Conservation (phyloP, 23 red algal species). For the Chondrus crispus region DNA sequence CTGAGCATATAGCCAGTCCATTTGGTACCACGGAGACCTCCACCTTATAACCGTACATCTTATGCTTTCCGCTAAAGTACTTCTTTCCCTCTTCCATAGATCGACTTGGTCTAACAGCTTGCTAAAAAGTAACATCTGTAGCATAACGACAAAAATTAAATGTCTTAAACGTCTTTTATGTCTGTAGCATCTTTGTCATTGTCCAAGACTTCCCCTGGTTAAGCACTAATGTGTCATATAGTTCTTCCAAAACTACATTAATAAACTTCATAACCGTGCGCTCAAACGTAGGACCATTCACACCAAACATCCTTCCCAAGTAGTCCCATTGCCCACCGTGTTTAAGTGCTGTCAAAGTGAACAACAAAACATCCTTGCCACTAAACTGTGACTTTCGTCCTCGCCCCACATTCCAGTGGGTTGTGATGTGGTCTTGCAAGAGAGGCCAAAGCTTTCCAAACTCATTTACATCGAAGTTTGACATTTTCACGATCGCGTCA, state of each 20-base stretch:
- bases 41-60: neutral
- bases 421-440: neutral
- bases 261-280: neutral
- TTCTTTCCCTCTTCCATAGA: neutral
- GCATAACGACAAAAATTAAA: neutral
- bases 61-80: neutral
- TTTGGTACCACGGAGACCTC: conserved; percentile 11
- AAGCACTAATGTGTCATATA: neutral
- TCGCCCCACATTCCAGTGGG: neutral
- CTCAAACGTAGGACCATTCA: neutral
- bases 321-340: neutral
- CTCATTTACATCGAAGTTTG: neutral
- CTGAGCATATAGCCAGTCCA: too few species aligned
- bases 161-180: neutral
- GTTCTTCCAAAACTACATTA: neutral
- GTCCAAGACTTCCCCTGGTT: neutral
- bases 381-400: neutral
- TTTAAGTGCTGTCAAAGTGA: neutral
- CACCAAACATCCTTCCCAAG: neutral
- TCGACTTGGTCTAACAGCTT: neutral
- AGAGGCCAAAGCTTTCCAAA: neutral
- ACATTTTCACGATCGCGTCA: neutral
- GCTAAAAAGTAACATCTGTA: conserved; percentile 8
- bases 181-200: neutral
- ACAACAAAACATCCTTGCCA: neutral